Evolutionary conservation across 2,329 filamentous ascomycete species (phyloP).

Genomic region (Huntiella abstrusa): DNA sequence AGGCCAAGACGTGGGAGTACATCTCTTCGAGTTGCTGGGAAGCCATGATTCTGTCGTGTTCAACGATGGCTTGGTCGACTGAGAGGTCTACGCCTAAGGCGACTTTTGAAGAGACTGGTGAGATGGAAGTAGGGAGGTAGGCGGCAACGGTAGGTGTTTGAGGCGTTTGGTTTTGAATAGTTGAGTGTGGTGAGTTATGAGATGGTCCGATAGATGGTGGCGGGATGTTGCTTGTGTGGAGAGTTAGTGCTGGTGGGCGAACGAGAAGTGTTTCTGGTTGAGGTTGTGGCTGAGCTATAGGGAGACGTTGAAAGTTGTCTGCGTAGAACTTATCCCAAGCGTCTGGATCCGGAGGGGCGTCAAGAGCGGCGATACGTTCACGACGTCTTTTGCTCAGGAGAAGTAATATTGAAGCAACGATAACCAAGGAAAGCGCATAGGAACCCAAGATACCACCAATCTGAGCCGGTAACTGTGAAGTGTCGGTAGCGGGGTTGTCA

Average conservation of each 20-base stretch:
- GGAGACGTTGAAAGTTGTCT: neutral
- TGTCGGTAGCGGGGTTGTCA: slow-evolving; percentile 15
- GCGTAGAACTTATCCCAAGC: slow-evolving; percentile 20
- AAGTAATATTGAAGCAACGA: slow-evolving; percentile 50
- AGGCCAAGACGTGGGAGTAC: slow-evolving; percentile 82
- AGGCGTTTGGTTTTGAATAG: slow-evolving; percentile 11
- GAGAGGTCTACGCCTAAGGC: slow-evolving; percentile 44
- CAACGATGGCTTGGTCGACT: slow-evolving; percentile 61
- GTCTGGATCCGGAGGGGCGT: slow-evolving; percentile 25
- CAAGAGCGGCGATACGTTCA: slow-evolving; percentile 25
- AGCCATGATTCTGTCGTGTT: slow-evolving; percentile 53
- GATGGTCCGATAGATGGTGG: neutral
- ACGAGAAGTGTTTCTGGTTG: neutral
- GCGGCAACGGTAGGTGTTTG: slow-evolving; percentile 14
- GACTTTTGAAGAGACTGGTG: slow-evolving; percentile 22
- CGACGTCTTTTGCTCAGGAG: slow-evolving; percentile 37
- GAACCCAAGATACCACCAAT: slow-evolving; percentile 68
- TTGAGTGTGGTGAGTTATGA: slow-evolving; percentile 5
- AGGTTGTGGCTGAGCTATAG: slow-evolving; percentile 9
- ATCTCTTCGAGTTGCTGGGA: slow-evolving; percentile 75
- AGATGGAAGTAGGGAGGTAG: slow-evolving; percentile 18
- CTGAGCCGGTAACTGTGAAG: slow-evolving; percentile 47
- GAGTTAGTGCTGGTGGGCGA: slow-evolving; percentile 2
- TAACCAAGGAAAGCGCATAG: slow-evolving; percentile 59
- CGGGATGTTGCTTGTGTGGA: slow-evolving; percentile 1